Base-by-base conservation (phyloP, 2,329 filamentous ascomycete genomes). In the Ceratocystis destructans region DNA sequence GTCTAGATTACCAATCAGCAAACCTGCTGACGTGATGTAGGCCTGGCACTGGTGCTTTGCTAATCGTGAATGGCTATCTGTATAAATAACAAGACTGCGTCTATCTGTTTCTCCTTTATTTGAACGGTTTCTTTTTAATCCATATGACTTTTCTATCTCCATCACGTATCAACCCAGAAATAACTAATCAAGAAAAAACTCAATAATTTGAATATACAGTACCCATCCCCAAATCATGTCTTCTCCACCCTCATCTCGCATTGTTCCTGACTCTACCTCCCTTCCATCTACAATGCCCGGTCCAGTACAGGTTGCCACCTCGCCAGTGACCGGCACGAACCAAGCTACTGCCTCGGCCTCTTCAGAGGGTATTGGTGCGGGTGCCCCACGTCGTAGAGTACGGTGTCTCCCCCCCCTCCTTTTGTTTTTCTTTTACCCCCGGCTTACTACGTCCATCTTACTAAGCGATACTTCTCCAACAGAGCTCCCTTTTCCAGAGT, bases 401-500 rank as follows among this genome's bases (percentile, higher is more conserved):
- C 6, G 28, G 15, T 22, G 6, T 3, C 7, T 8, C 59, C 17
- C 15, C 8, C 41, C 41, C 41, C 7, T 2, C 41, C 15, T 2
- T 15, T 15, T 15, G 41, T 44, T 15, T 46, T 46, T 46, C 2
- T 46, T 46, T 1, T 20, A 2, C 45, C 45, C 44, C 46, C 4
- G 17, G n/a, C 46, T n/a, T n/a, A n/a, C 15, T 8, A 7, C 20
- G 17, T 1, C 17, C 20, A 5, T 20, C 20, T 48, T 48, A n/a
- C 45, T 48, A 48, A 48, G 48, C 22, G 12, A 15, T 8, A 20
- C 8, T 25, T 5, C 48, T 53, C 20, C 20, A 25, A 7, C 31
- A 68, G 67, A 64, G 55, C 55, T 68, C 67, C 3, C 62, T 68
- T 64, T 85, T 83, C 72, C 78, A 82, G 3, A 75, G 77, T 12